Conservation (phyloP, 1,139 yeast genomes). For the Taphrina populina region DNA sequence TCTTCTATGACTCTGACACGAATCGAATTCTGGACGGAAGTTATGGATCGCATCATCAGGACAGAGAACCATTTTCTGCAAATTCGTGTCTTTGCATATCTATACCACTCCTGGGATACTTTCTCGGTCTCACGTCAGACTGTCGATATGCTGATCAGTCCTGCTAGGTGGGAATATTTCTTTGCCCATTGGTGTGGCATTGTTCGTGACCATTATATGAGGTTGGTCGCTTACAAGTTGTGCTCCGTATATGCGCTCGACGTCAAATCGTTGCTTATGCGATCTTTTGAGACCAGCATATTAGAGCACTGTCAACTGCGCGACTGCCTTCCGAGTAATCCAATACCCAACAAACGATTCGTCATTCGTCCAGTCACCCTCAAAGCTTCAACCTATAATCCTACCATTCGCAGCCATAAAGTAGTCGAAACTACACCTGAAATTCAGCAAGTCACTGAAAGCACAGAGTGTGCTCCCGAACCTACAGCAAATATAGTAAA, state of each 20-base stretch:
- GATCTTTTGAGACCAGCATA: constrained; percentile 22
- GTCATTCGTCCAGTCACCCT: constrained; percentile 16
- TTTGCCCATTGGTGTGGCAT: constrained; percentile 32
- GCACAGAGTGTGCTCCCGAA: not conserved
- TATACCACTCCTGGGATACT: constrained; percentile 18
- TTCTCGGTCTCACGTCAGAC: not conserved
- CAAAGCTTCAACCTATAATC: not conserved
- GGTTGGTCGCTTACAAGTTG: constrained; percentile 13
- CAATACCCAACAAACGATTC: constrained; percentile 27
- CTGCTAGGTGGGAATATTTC: constrained; percentile 18
- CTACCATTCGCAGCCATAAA: constrained; percentile 2
- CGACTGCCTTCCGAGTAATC: constrained; percentile 29
- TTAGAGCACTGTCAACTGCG: constrained; percentile 25
- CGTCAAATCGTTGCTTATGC: constrained; percentile 11
- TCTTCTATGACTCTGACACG: constrained; percentile 4
- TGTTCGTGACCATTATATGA: constrained; percentile 29
- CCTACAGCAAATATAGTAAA: constrained; percentile 4
- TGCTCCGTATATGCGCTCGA: constrained; percentile 8
- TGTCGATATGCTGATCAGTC: constrained; percentile 4
- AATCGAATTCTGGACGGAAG: constrained; percentile 14
- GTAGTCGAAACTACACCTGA: not conserved
- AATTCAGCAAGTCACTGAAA: not conserved
- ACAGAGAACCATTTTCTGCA: constrained; percentile 30
- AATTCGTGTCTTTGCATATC: constrained; percentile 19
- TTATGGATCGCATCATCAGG: constrained; percentile 3